Evolutionary conservation across 306 rosid genomes (phyloP), one percentile per base, ranked within the genome.

Genomic region (Casuarina equisetifolia): DNA sequence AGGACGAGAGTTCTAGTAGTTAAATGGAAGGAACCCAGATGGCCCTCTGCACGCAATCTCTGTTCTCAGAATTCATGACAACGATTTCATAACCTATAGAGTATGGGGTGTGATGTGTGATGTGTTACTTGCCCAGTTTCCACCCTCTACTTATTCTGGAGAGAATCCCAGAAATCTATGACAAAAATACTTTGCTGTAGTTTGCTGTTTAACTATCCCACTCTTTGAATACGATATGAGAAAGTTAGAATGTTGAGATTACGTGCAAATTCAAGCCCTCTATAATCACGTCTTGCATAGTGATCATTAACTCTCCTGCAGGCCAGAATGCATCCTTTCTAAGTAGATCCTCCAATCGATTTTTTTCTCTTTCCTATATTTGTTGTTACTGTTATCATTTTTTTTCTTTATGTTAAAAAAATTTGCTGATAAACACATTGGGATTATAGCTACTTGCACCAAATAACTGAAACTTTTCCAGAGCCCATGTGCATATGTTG

Each of bases 1-100:
- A 84, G 85, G 91, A 74, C 53, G 91, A 71, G 81, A 59, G 39
- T 80, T 72, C 82, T 76, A 36, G 72, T 66, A 62, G 36, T 44
- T 82, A 72, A 78, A 74, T 72, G 72, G 72, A 75, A 15, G 38
- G 55, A 43, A 49, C 52, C 49, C 1, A 44, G 32, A 45, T 62
- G 49, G 35, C 0, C 63, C 9, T 84, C 80, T 71, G 55, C 78
- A 62, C 70, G 52, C 83, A 70, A 42, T 63, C 4, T 9, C n/a
- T 1, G 5, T 38, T 63, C 13, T 11, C 69, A 17, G 58, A 39
- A 52, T 45, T 52, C 54, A 70, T 84, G 73, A 43, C 63, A 32
- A 72, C 82, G 35, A 66, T 63, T 43, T 70, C 53, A 38, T 68
- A 73, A 44, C 79, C 32, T 25, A 48, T 55, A 73, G 58, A 46